Conservation (phyloP, 192 early-diverging fungal species). For the Umbelopsis sp. region DNA sequence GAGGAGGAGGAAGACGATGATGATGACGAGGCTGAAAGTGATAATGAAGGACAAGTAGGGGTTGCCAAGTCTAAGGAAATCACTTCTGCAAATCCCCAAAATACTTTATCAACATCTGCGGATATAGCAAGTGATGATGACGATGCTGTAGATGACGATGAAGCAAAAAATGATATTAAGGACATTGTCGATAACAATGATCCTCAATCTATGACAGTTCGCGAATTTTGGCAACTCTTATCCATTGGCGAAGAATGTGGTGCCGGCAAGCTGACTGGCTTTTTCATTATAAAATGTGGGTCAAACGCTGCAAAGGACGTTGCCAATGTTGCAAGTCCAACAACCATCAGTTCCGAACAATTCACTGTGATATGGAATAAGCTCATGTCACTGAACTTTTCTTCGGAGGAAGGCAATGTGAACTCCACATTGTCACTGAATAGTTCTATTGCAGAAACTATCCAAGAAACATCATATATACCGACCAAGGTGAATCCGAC, state of each 20-base stretch:
- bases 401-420: neutral
- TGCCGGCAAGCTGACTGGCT: slow-evolving; percentile 68
- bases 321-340: neutral
- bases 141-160: neutral
- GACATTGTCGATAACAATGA: neutral
- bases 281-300: slow-evolving; percentile 46
- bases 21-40: slow-evolving; percentile 34
- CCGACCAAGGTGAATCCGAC: neutral
- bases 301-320: neutral
- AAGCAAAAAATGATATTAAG: neutral
- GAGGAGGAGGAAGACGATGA: slow-evolving; percentile 31
- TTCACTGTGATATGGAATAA: slow-evolving; percentile 9
- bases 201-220: slow-evolving; percentile 46
- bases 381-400: neutral
- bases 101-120: too few relatives aligned
- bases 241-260: slow-evolving; percentile 77
- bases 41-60: slow-evolving; percentile 12
- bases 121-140: neutral
- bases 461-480: neutral
- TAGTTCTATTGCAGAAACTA: neutral
- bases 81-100: too few relatives aligned
- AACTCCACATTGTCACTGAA: neutral
- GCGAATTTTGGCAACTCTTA: slow-evolving; percentile 68
- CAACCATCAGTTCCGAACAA: neutral
- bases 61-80: too few relatives aligned